phyloP scores from a whole-genome alignment of 352 stramenopile genomes.

The Globisporangium middletonii region DNA sequence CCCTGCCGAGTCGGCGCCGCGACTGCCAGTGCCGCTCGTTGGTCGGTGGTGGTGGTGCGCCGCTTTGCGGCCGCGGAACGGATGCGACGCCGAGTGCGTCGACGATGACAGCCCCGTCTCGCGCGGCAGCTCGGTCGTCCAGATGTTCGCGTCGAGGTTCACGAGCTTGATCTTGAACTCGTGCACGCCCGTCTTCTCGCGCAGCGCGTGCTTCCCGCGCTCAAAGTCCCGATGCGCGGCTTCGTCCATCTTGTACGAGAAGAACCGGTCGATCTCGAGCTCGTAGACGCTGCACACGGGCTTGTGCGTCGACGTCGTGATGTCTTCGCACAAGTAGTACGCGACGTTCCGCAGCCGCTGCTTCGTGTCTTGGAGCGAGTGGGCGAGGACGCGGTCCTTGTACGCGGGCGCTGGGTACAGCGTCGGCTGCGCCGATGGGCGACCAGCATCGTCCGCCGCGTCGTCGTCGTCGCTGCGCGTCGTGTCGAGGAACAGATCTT shows the following conservation, averaged over 20 bases:
- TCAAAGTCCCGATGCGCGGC: slow-evolving; percentile 15
- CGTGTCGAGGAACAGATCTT: slow-evolving; percentile 43
- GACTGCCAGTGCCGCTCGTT: slow-evolving; percentile 1
- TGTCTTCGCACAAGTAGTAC: slow-evolving; percentile 48
- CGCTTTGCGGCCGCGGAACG: slow-evolving; percentile 1
- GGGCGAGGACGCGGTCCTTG: slow-evolving; percentile 60
- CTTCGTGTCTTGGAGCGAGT: slow-evolving; percentile 40
- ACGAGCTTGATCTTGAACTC: slow-evolving; percentile 49
- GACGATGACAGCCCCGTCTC: slow-evolving; percentile 3
- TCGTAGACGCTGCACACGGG: slow-evolving; percentile 44
- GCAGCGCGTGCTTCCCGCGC: slow-evolving; percentile 23
- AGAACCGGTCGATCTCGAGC: slow-evolving; percentile 49
- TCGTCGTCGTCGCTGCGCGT: slow-evolving; percentile 16
- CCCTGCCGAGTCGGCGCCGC: slow-evolving; percentile 4
- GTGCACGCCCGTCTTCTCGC: slow-evolving; percentile 33
- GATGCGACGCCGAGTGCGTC: slow-evolving; percentile 9
- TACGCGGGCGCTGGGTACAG: slow-evolving; percentile 37
- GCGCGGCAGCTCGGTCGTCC: slow-evolving; percentile 19
- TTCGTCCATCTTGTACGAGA: slow-evolving; percentile 33
- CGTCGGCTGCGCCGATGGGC: no score
- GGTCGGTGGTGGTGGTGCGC: not conserved
- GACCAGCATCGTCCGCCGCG: not conserved
- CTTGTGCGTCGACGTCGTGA: slow-evolving; percentile 42
- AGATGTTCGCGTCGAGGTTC: slow-evolving; percentile 56
- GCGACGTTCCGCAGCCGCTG: slow-evolving; percentile 28